phyloP scores from a whole-genome alignment of 208 protist species.

The Plasmodiophora brassicae region DNA sequence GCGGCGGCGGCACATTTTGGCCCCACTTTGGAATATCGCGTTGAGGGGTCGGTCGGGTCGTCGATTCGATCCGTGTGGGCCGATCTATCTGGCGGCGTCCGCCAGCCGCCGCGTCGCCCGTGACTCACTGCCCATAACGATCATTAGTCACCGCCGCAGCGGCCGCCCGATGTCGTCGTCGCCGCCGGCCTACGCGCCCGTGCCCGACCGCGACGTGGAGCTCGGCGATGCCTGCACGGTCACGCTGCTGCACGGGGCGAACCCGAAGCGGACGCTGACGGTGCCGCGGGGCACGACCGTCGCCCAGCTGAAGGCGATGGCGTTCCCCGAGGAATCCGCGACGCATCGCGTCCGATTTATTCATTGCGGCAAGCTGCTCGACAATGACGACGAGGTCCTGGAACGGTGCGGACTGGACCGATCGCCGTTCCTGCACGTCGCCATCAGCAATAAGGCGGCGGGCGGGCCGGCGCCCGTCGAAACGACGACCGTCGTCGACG shows the following conservation, averaged over 20 bases:
- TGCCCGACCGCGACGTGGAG: background rate
- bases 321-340: background rate
- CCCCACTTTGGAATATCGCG: too few relatives aligned
- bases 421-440: background rate
- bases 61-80: too few relatives aligned
- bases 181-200: background rate
- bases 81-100: too few relatives aligned
- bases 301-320: background rate
- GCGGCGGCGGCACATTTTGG: too few relatives aligned
- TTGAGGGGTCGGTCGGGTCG: too few relatives aligned
- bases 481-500: background rate
- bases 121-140: too few relatives aligned
- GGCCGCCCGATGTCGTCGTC: too few relatives aligned
- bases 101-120: too few relatives aligned
- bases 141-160: too few relatives aligned
- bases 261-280: background rate
- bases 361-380: background rate
- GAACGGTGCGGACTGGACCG: background rate
- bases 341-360: background rate
- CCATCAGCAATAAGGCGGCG: background rate
- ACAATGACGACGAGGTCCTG: background rate
- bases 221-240: background rate
- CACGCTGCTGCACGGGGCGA: background rate
- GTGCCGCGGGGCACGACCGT: background rate
- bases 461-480: background rate